Conservation (phyloP, 179 eudicot species). For the Drosera spatulata region DNA sequence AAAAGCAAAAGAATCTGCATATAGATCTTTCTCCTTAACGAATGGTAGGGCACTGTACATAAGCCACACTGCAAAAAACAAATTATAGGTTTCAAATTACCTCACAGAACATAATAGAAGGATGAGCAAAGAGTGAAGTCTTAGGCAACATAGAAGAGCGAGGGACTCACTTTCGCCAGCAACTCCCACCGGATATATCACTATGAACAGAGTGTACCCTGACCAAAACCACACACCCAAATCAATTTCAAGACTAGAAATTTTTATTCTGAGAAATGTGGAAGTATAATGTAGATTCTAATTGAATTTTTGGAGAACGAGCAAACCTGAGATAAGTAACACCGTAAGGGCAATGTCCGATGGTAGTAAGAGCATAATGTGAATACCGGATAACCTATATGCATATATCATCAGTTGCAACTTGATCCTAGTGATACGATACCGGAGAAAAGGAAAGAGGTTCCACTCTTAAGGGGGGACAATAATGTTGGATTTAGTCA, state of each 20-base stretch:
- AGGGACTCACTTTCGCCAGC: conserved; percentile 72
- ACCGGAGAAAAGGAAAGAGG: conserved; percentile 1
- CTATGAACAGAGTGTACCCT: conserved; percentile 84
- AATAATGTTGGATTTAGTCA: not conserved
- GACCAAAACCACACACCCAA: conserved; percentile 2
- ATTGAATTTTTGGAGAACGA: conserved; percentile 1
- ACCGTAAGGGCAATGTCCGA: conserved; percentile 49
- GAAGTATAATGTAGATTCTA: conserved; percentile 1
- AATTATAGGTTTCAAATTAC: not conserved
- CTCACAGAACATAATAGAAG: not conserved
- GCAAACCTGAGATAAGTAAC: conserved; percentile 67
- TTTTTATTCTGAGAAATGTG: not conserved
- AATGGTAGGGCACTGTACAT: conserved; percentile 83
- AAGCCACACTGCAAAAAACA: conserved; percentile 63
- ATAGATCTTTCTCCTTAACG: conserved; percentile 50
- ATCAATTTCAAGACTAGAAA: not conserved
- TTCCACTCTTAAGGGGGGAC: not conserved
- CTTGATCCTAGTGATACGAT: conserved; percentile 1
- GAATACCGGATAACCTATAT: conserved; percentile 76
- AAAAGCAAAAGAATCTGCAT: conserved; percentile 36
- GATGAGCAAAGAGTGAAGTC: not conserved
- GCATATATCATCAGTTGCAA: conserved; percentile 3
- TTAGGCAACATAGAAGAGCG: conserved; percentile 2
- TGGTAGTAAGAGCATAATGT: conserved; percentile 63
- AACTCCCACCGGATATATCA: conserved; percentile 64